Percentiles rank a stretch among this genome's conserved stretches.
These are phyloP conservation scores for Claviceps paspali DNA, from an alignment of 2,329 filamentous ascomycete genomes.

Conservation along the genomic window DNA sequence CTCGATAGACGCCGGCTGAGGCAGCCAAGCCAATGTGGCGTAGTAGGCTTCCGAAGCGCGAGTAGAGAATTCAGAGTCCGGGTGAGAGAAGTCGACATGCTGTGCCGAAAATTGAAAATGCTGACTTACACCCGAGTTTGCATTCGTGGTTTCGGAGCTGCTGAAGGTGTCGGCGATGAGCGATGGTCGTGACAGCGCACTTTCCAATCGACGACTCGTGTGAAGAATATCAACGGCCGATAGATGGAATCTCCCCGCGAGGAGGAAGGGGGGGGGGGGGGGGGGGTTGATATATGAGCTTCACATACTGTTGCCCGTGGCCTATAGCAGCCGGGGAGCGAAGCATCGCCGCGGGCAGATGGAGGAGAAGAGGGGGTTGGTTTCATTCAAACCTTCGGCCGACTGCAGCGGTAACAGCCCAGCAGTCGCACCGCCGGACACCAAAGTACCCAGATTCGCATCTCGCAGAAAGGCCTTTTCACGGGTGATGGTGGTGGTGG, in stretches of 20 bases:
- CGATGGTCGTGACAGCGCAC: neutral
- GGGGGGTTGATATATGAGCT: neutral
- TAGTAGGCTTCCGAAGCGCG: too few relatives aligned
- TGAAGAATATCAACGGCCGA: neutral
- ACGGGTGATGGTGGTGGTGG: neutral
- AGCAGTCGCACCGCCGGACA: too few relatives aligned
- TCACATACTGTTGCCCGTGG: neutral
- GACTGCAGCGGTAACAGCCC: neutral
- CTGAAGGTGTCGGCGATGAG: neutral
- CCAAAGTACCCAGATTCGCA: too few relatives aligned
- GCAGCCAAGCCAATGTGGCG: conserved; percentile 11
- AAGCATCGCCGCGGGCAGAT: too few relatives aligned
- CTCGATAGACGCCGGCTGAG: conserved; percentile 2
- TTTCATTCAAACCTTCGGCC: neutral
- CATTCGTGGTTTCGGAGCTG: neutral
- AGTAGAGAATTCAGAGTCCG: too few relatives aligned
- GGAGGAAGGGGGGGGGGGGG: neutral
- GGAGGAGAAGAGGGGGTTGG: neutral
- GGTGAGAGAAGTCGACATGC: too few relatives aligned
- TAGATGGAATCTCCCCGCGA: neutral
- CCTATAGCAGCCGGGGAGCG: neutral
- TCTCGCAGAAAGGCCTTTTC: neutral
- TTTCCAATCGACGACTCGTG: neutral
- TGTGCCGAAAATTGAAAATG: too few relatives aligned
- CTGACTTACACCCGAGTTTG: neutral